Percentiles rank a stretch among this genome's conserved stretches.
Conservation (phyloP, 2,329 filamentous ascomycete species). For the Ceratocystis cacaofunesta region DNA sequence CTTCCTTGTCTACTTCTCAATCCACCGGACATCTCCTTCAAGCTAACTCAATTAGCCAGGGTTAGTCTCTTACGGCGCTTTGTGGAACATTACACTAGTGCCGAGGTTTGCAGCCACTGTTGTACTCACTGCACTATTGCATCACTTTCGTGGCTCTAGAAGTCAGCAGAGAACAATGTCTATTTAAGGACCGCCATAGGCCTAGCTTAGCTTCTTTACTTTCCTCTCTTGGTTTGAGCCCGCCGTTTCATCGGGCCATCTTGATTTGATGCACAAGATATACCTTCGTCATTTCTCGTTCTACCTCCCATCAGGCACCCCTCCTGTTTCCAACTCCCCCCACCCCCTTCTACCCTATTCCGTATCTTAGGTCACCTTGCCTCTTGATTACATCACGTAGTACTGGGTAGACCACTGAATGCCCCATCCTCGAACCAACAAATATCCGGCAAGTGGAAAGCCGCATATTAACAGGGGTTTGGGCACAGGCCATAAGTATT, state of each 20-base stretch:
- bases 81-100: not conserved
- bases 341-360: not conserved
- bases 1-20: not conserved
- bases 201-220: not conserved
- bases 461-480: not conserved
- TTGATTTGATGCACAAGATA: not conserved
- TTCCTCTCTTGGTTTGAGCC: not conserved
- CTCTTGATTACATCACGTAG: slow-evolving; percentile 2
- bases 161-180: not conserved
- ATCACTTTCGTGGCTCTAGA: not conserved
- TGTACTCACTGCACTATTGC: too few species aligned
- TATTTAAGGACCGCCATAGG: not conserved
- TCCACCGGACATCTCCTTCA: slow-evolving; percentile 2
- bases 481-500: not conserved
- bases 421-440: not conserved
- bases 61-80: not conserved
- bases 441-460: not conserved
- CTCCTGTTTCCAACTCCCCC: not conserved
- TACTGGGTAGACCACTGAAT: not conserved
- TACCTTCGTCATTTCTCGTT: not conserved
- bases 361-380: not conserved
- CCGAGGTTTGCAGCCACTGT: not conserved
- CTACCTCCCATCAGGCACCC: not conserved
- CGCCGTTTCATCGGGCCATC: not conserved
- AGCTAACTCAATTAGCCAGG: not conserved